Percentiles rank a stretch among this genome's conserved stretches.
phyloP scores from a whole-genome alignment of 163 green algal genomes.

The Volvox carteri region DNA sequence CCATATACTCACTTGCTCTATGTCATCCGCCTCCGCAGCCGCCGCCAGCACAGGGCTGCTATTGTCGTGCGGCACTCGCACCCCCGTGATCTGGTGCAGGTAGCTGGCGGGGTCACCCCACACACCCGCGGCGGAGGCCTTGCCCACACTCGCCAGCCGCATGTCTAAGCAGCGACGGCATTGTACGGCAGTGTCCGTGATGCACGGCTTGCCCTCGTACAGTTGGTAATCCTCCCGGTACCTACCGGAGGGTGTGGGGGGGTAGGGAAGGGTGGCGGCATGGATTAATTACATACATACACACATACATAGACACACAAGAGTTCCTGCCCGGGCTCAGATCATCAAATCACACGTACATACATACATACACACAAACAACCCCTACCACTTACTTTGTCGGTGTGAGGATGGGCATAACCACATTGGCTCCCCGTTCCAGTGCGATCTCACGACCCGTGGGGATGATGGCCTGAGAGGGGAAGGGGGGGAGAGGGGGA shows the following conservation, averaged over 20 bases:
- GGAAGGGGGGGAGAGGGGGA: neutral
- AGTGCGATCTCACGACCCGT: slow-evolving; percentile 78
- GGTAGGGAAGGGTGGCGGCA: too few relatives aligned
- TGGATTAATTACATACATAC: too few relatives aligned
- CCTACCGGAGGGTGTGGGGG: slow-evolving; percentile 6
- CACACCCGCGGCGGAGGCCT: slow-evolving; percentile 56
- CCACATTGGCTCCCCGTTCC: slow-evolving; percentile 75
- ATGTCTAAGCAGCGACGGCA: slow-evolving; percentile 79
- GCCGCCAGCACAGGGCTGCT: slow-evolving; percentile 27
- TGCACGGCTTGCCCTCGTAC: slow-evolving; percentile 86
- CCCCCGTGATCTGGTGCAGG: slow-evolving; percentile 58
- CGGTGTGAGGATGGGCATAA: slow-evolving; percentile 83
- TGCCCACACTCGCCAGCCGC: slow-evolving; percentile 67
- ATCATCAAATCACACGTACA: too few relatives aligned
- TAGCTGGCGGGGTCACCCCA: slow-evolving; percentile 75
- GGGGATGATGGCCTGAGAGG: slow-evolving; percentile 72
- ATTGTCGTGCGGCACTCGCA: slow-evolving; percentile 39
- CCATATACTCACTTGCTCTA: slow-evolving; percentile 18
- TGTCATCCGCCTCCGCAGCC: slow-evolving; percentile 3
- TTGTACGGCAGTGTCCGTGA: slow-evolving; percentile 82
- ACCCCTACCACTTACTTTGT: slow-evolving; percentile 74
- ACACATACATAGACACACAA: too few relatives aligned
- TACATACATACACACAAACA: too few relatives aligned
- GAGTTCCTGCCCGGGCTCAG: too few relatives aligned
- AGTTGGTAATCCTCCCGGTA: slow-evolving; percentile 81